phyloP scores from a whole-genome alignment of 495 filamentous ascomycete species.

The Aspergillus ostianus region DNA sequence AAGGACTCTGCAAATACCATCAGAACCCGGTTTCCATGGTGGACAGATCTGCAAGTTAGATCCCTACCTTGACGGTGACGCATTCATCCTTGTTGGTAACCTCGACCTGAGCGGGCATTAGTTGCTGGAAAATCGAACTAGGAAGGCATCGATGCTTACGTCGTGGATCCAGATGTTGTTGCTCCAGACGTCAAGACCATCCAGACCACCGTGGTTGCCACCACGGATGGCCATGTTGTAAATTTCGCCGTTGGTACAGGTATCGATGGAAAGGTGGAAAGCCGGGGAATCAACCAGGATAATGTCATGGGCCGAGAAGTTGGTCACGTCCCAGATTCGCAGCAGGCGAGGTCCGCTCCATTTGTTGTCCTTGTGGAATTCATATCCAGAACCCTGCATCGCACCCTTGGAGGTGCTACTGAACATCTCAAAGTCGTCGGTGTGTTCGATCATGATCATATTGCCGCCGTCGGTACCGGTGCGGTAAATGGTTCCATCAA shows the following conservation, averaged over 20 bases:
- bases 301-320: slow-evolving; percentile 53
- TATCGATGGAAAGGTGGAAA: slow-evolving; percentile 51
- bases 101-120: slow-evolving; percentile 39
- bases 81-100: slow-evolving; percentile 59
- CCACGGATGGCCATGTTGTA: slow-evolving; percentile 57
- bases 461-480: slow-evolving; percentile 45
- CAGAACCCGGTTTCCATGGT: slow-evolving; percentile 7
- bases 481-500: slow-evolving; percentile 51
- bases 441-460: slow-evolving; percentile 49
- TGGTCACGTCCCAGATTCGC: slow-evolving; percentile 36
- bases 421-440: slow-evolving; percentile 52
- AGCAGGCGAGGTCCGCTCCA: slow-evolving; percentile 35
- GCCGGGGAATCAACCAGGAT: slow-evolving; percentile 50
- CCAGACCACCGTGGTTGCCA: slow-evolving; percentile 45
- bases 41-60: no score
- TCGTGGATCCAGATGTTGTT: slow-evolving; percentile 54
- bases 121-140: neutral
- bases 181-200: slow-evolving; percentile 52
- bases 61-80: slow-evolving; percentile 47
- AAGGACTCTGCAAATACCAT: slow-evolving; percentile 28
- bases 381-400: slow-evolving; percentile 52
- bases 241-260: slow-evolving; percentile 45
- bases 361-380: slow-evolving; percentile 28
- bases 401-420: slow-evolving; percentile 47
- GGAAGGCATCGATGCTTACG: slow-evolving; percentile 19